These are phyloP conservation scores for Antarctomyces pellizariae DNA, from an alignment of 495 filamentous ascomycete species.

Conservation along the genomic window DNA sequence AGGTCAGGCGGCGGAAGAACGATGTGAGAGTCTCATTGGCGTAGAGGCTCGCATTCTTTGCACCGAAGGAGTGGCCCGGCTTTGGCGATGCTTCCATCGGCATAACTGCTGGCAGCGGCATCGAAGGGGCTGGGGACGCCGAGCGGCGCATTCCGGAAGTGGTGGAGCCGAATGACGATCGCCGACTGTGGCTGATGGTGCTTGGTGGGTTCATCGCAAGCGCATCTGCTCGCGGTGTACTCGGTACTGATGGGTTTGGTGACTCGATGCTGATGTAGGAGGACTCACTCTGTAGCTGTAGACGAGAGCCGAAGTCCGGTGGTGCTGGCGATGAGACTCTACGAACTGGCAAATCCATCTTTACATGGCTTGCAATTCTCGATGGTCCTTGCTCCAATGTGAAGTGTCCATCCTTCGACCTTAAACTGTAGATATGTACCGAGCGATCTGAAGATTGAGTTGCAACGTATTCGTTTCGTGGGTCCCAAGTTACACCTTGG, in stretches of 20 bases:
- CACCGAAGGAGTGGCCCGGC: conserved; percentile 35
- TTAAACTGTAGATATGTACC: conserved; percentile 88
- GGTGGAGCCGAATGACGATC: conserved; percentile 81
- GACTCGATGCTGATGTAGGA: conserved; percentile 42
- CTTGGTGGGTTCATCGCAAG: conserved; percentile 91
- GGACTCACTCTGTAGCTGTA: conserved; percentile 32
- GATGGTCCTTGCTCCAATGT: conserved; percentile 32
- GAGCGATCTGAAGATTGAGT: conserved; percentile 96
- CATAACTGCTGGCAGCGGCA: conserved; percentile 92
- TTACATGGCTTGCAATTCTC: conserved; percentile 31
- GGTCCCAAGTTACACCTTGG: conserved; percentile 96
- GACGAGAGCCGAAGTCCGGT: conserved; percentile 39
- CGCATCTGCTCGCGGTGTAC: conserved; percentile 76
- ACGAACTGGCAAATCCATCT: conserved; percentile 77
- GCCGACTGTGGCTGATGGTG: conserved; percentile 67
- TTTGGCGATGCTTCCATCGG: conserved; percentile 75
- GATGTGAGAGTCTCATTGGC: conserved; percentile 95
- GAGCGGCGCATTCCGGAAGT: conserved; percentile 49
- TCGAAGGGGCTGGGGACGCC: conserved; percentile 81
- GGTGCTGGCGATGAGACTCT: conserved; percentile 85
- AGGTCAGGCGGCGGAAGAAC: conserved; percentile 86
- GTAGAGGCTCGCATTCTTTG: conserved; percentile 75
- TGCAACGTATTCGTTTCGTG: conserved; percentile 90
- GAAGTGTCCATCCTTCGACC: conserved; percentile 91
- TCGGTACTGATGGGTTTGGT: conserved; percentile 73